Conservation (phyloP, 2,329 filamentous ascomycete species). For the Dothistroma septosporum region DNA sequence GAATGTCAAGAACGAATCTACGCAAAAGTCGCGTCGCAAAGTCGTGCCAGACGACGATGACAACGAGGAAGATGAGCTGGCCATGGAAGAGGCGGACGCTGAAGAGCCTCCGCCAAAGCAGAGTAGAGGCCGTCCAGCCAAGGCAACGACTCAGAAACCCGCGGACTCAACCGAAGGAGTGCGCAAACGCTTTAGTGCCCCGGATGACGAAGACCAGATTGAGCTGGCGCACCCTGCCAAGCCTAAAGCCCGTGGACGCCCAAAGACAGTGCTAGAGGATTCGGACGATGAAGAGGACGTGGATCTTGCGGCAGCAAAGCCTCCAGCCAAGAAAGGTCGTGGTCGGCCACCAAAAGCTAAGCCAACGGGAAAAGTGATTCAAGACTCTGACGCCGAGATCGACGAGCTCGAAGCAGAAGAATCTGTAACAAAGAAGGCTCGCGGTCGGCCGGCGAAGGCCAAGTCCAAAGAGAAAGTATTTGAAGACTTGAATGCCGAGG, state of each 20-base stretch:
- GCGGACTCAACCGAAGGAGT: conserved; percentile 5
- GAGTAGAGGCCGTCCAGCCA: conserved; percentile 15
- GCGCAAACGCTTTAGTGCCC: conserved; percentile 12
- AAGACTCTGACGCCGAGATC: conserved; percentile 14
- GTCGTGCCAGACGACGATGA: conserved; percentile 22
- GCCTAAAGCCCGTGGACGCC: neutral
- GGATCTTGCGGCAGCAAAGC: conserved; percentile 16
- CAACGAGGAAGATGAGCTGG: conserved; percentile 27
- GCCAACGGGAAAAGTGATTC: conserved; percentile 3
- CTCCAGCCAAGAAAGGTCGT: conserved; percentile 8
- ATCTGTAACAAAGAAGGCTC: neutral
- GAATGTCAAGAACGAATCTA: conserved; percentile 14
- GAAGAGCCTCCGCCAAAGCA: conserved; percentile 11
- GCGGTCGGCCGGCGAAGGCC: neutral
- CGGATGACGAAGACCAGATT: conserved; percentile 9
- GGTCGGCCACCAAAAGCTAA: conserved; percentile 1
- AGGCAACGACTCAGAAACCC: conserved; percentile 2
- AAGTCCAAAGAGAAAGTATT: conserved; percentile 9
- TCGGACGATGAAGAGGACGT: conserved; percentile 21
- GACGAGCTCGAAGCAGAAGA: neutral
- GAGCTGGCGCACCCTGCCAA: neutral
- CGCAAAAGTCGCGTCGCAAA: conserved; percentile 15
- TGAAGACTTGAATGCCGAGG: conserved; percentile 21
- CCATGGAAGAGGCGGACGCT: conserved; percentile 12
- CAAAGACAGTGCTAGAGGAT: conserved; percentile 16